A percentile compares a stretch with the other conserved stretches of the same genome.
Conservation (phyloP, 441 rosid genomes). For the Pelargonium fulgidum region DNA sequence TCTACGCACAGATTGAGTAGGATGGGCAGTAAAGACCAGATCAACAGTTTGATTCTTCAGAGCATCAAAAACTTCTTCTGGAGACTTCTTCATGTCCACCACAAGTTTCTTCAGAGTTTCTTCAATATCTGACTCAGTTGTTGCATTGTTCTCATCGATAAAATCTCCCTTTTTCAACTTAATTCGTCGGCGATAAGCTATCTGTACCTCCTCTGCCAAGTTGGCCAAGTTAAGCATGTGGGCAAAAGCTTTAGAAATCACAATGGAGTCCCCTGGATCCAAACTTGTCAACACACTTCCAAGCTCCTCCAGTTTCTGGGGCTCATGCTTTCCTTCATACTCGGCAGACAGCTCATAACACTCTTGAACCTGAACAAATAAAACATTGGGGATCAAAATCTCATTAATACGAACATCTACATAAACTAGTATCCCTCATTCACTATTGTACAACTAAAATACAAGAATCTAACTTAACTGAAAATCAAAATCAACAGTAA, state of each 20-base stretch:
- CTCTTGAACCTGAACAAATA: not conserved
- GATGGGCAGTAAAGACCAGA: constrained; percentile 97
- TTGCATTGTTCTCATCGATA: constrained; percentile 69
- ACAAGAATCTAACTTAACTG: no score
- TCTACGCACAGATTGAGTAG: constrained; percentile 89
- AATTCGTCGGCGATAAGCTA: constrained; percentile 70
- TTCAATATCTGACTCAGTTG: no score
- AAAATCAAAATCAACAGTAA: no score
- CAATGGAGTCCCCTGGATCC: constrained; percentile 95
- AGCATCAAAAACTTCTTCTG: constrained; percentile 40
- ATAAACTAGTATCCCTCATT: no score
- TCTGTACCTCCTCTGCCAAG: constrained; percentile 89
- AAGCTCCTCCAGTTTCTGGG: constrained; percentile 76
- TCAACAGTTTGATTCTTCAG: constrained; percentile 93
- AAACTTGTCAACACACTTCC: constrained; percentile 71
- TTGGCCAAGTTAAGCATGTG: constrained; percentile 96
- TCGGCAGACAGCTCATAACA: constrained; percentile 42
- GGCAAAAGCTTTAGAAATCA: constrained; percentile 69
- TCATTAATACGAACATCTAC: no score
- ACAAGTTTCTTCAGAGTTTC: constrained; percentile 87
- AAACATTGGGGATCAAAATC: not conserved
- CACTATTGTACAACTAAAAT: no score
- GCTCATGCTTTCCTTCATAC: constrained; percentile 74
- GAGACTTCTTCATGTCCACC: constrained; percentile 65
- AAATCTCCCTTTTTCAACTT: constrained; percentile 86